These are phyloP conservation scores for Ascomycota sp. DNA, from an alignment of 2,329 filamentous ascomycete species.

Conservation along the genomic window DNA sequence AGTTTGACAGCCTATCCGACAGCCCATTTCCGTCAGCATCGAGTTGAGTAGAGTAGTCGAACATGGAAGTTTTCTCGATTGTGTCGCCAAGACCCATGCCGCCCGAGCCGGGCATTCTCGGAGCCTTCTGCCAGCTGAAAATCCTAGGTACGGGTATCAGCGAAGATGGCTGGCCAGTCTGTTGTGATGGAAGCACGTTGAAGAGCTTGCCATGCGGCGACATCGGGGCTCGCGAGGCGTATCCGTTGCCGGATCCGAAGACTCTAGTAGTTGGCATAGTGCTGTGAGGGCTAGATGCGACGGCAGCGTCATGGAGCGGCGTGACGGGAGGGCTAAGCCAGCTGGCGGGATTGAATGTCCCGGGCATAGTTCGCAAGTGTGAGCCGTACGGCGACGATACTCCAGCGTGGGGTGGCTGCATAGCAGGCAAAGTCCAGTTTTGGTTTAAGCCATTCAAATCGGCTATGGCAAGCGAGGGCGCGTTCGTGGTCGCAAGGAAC, in stretches of 20 bases:
- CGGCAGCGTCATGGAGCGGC: neutral
- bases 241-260: too few species aligned
- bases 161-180: too few species aligned
- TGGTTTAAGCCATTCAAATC: too few species aligned
- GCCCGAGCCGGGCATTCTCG: slow-evolving; percentile 1
- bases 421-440: too few species aligned
- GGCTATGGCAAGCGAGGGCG: too few species aligned
- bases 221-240: too few species aligned
- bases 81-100: slow-evolving; percentile 10
- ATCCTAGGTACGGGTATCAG: too few species aligned
- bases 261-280: too few species aligned
- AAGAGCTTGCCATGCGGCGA: too few species aligned
- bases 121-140: neutral
- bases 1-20: slow-evolving; percentile 11
- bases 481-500: too few species aligned
- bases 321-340: slow-evolving; percentile 1
- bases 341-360: slow-evolving; percentile 4
- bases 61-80: slow-evolving; percentile 16
- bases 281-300: neutral
- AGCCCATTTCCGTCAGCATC: slow-evolving; percentile 18
- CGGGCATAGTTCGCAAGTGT: slow-evolving; percentile 3
- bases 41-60: slow-evolving; percentile 15
- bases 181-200: neutral
- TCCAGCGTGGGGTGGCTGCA: neutral
- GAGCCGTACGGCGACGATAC: neutral